Base-by-base conservation (phyloP, 208 protist genomes). In the Plasmodiophora brassicae region DNA sequence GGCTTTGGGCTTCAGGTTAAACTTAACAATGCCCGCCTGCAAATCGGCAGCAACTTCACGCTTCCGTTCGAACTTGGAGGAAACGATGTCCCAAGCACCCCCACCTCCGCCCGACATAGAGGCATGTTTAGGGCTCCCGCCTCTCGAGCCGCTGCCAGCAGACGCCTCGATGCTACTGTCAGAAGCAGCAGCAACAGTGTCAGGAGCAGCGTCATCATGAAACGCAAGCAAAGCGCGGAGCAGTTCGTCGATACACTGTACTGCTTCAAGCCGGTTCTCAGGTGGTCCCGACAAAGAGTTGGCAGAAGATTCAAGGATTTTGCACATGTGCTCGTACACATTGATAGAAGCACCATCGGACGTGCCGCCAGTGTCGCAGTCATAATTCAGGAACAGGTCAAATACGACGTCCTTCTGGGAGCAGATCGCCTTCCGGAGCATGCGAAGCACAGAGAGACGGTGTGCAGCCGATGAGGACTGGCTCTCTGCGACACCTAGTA, bases 371-470 rank as follows among this genome's bases (percentile, higher is more conserved):
- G 96, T 92, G 91, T 98, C 97, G 91, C 97, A 98, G 90, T 99
- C 97, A 92, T 98, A 99, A 93, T 98, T 99, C 57, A 98, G 88
- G 88, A 97, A 98, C 22, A 98, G 93, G 83, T 96, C 94, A 0
- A 98, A 91, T n/a, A 98, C 89, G 35, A 95, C 94, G 89, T 97
- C 95, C 60, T 90, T 97, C 94, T 88, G 0, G 8, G 5, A 86
- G 45, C 43, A 78, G 14, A 41, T 20, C 14, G 39, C 45, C 43
- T 71, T 65, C 53, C 72, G 87, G 41, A 91, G 46, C 0, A 28
- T 43, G 25, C 87, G 84, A 14, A 93, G 45, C 8, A 97, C 94
- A 25, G 97, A 89, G 25, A 93, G 87, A 89, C 98, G 98, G 65
- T 98, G 95, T 57, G 93, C 89, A 8, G 94, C 88, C 1, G 95